Evolutionary conservation across 768 basidiomycete genomes (phyloP).

Genomic region (Auriculariales sp.): DNA sequence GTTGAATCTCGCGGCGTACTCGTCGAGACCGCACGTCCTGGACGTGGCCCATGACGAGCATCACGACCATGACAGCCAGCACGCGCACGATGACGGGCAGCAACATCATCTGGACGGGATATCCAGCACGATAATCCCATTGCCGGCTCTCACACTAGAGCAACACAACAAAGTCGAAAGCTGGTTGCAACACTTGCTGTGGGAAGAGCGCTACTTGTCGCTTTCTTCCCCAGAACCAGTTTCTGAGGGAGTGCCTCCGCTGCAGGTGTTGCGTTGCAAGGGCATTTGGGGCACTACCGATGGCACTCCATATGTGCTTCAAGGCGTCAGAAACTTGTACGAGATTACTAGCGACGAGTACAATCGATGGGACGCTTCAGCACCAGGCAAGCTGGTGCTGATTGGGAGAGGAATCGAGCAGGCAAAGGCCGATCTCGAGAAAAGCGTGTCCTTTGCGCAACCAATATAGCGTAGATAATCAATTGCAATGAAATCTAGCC

Average conservation of each 20-base stretch:
- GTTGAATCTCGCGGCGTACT: slow-evolving; percentile 71
- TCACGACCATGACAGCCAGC: slow-evolving; percentile 18
- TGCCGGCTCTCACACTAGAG: slow-evolving; percentile 41
- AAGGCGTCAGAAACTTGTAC: slow-evolving; percentile 85
- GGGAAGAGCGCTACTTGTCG: slow-evolving; percentile 51
- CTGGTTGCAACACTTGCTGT: slow-evolving; percentile 71
- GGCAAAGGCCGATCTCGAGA: too few species aligned
- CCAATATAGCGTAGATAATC: too few species aligned
- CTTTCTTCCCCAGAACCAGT: background rate
- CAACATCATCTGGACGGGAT: slow-evolving; percentile 44
- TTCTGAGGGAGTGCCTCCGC: background rate
- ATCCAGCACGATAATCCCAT: slow-evolving; percentile 47
- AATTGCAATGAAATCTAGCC: too few species aligned
- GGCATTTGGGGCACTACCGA: slow-evolving; percentile 48
- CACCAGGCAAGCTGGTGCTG: slow-evolving; percentile 68
- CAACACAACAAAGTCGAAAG: slow-evolving; percentile 47
- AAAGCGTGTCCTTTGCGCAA: too few species aligned
- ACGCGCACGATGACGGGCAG: slow-evolving; percentile 17
- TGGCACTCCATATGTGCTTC: slow-evolving; percentile 60
- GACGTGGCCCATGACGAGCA: slow-evolving; percentile 17
- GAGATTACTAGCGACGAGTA: slow-evolving; percentile 44
- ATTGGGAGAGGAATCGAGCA: slow-evolving; percentile 71
- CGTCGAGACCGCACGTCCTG: slow-evolving; percentile 27
- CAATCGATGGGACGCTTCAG: slow-evolving; percentile 25
- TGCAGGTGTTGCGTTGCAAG: slow-evolving; percentile 77